Evolutionary conservation across 176 grass and related monocot genomes (phyloP), one percentile per base, ranked within the genome.

Genomic region (Luzula sylvatica): DNA sequence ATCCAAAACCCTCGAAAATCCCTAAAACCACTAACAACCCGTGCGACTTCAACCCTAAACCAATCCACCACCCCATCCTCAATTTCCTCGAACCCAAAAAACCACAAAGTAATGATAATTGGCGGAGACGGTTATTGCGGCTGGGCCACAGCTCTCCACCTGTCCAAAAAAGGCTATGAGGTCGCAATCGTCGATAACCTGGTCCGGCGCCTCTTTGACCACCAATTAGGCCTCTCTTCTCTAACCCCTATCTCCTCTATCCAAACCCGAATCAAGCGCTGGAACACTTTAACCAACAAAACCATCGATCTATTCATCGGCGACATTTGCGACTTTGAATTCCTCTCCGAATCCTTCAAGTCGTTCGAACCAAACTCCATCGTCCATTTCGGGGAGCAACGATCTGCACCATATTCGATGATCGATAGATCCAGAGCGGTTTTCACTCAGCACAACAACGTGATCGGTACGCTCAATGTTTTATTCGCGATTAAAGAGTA

Each of bases 91-190:
- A 75, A 56, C 17, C 71, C 67, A 16, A 95, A 82, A 55, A 55
- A 76, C 38, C 83, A 78, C 63, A 95, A 85, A 28, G 80, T 95
- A 14, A 95, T 95, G 89, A 70, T 95, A 53, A 95, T 95, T n/a
- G 89, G 89, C 46, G 89, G 89, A 52, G 89, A 95, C 81, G 89
- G 89, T 3, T 95, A 95, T 49, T 95, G 89, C 19, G 89, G 89
- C 20, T 95, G 89, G 89, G 83, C 83, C 55, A 95, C 83, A 28
- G 83, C 83, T 30, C 79, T 95, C 72, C 80, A 88, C 65, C 83
- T 95, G 52, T 95, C 89, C 15, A 95, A 83, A 58, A 95, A 88
- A 77, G 89, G 89, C 29, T 88, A 95, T 14, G 89, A 95, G 49
- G 89, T 95, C 42, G 83, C 89, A 29, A 74, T 95, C 66, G 75